These are phyloP conservation scores for Trichoderma polysporum DNA, from an alignment of 2,329 filamentous ascomycete genomes.

Conservation along the genomic window DNA sequence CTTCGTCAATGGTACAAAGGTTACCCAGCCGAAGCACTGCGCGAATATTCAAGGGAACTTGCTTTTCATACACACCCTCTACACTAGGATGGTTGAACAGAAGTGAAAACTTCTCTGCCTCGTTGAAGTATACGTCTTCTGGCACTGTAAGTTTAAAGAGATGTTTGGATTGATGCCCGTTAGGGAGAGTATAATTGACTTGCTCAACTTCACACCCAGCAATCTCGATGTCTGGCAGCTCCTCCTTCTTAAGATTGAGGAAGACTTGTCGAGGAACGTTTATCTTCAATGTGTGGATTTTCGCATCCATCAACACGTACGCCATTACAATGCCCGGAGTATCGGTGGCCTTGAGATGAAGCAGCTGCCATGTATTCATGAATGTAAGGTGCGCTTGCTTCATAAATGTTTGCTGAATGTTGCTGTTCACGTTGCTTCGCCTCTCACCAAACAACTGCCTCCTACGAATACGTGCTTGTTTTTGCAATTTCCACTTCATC, in stretches of 20 bases:
- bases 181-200: slow-evolving; percentile 88
- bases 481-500: slow-evolving; percentile 98
- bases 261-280: slow-evolving; percentile 88
- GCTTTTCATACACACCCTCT: slow-evolving; percentile 95
- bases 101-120: slow-evolving; percentile 76
- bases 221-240: slow-evolving; percentile 85
- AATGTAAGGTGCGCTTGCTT: slow-evolving; percentile 90
- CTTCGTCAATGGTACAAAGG: slow-evolving; percentile 89
- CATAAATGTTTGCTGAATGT: slow-evolving; percentile 72
- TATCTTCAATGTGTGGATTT: slow-evolving; percentile 84
- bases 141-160: slow-evolving; percentile 91
- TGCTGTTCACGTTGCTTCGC: slow-evolving; percentile 49
- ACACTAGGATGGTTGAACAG: slow-evolving; percentile 92
- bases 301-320: slow-evolving; percentile 89
- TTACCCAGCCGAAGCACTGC: slow-evolving; percentile 89
- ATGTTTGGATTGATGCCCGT: slow-evolving; percentile 90
- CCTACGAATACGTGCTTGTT: slow-evolving; percentile 78
- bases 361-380: slow-evolving; percentile 89
- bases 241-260: slow-evolving; percentile 83
- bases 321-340: slow-evolving; percentile 83
- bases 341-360: slow-evolving; percentile 82
- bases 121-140: slow-evolving; percentile 82
- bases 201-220: slow-evolving; percentile 87
- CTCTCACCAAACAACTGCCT: slow-evolving; percentile 92
- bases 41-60: slow-evolving; percentile 81